A percentile compares a stretch with the other conserved stretches of the same genome.
phyloP scores from a whole-genome alignment of 768 basidiomycete species.

The Coprinellus micaceus region DNA sequence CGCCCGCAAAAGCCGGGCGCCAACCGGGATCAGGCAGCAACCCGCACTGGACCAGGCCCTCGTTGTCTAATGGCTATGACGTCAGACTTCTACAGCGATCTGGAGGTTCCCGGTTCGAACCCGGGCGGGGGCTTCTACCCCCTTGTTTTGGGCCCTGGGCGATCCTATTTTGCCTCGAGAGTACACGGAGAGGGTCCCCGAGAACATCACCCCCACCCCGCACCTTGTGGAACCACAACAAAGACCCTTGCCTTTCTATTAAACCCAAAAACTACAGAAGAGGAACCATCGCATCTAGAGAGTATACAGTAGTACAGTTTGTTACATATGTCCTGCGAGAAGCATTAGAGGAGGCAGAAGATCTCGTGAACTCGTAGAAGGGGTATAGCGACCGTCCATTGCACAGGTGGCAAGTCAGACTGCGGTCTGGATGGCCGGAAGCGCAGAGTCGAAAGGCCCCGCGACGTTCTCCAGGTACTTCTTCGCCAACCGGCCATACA shows the following conservation, averaged over 20 bases:
- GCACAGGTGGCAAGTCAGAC: not conserved
- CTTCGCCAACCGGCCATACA: slow-evolving; percentile 24
- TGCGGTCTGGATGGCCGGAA: not conserved
- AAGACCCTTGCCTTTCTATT: too few relatives aligned
- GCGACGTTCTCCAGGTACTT: slow-evolving; percentile 44
- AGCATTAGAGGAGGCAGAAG: not conserved
- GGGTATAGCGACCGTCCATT: not conserved
- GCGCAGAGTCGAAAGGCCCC: slow-evolving; percentile 46
- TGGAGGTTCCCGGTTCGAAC: slow-evolving; percentile 88
- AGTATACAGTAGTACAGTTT: not conserved
- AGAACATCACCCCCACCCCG: too few relatives aligned
- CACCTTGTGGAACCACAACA: too few relatives aligned
- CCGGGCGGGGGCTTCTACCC: slow-evolving; percentile 58
- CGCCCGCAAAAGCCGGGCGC: not conserved
- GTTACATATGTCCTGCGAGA: too few relatives aligned
- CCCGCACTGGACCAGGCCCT: too few relatives aligned
- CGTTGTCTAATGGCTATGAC: slow-evolving; percentile 90
- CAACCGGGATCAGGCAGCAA: not conserved
- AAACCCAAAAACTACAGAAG: not conserved
- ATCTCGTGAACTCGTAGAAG: not conserved
- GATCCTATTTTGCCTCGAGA: not conserved
- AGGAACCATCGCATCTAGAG: not conserved
- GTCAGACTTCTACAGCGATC: slow-evolving; percentile 80
- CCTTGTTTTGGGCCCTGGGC: not conserved
- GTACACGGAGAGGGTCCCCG: too few relatives aligned